phyloP scores from a whole-genome alignment of 305 asterid genomes.

The Euphrasia arctica region DNA sequence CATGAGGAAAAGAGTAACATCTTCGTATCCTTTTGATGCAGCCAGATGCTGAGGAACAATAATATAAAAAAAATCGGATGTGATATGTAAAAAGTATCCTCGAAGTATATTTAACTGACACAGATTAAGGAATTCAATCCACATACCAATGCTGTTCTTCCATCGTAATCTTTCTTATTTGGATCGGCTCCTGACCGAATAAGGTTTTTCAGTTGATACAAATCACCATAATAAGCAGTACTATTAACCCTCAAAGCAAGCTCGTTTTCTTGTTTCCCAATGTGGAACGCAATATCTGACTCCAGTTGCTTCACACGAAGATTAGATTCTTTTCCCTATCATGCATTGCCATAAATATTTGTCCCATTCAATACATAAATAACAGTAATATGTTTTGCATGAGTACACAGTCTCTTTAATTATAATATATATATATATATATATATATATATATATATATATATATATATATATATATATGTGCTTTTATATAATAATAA shows the following conservation, averaged over 20 bases:
- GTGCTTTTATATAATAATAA: too few relatives aligned
- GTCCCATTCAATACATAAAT: neutral
- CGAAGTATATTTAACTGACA: neutral
- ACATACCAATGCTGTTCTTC: slow-evolving; percentile 78
- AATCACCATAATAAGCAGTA: slow-evolving; percentile 76
- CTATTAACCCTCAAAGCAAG: slow-evolving; percentile 84
- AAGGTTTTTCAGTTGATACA: slow-evolving; percentile 67
- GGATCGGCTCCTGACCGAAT: slow-evolving; percentile 93
- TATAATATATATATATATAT: too few relatives aligned
- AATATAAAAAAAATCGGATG: neutral
- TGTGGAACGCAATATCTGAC: slow-evolving; percentile 64
- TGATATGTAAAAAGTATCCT: too few relatives aligned
- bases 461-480: too few relatives aligned
- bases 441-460: too few relatives aligned
- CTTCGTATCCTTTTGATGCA: slow-evolving; percentile 78
- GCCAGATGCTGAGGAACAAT: slow-evolving; percentile 67
- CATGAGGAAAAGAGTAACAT: slow-evolving; percentile 54
- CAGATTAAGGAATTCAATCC: neutral
- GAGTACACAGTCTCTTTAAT: too few relatives aligned
- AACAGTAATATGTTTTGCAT: too few relatives aligned
- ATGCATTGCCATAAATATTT: neutral
- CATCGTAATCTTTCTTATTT: slow-evolving; percentile 76
- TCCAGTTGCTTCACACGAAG: slow-evolving; percentile 68
- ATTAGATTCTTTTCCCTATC: slow-evolving; percentile 68
- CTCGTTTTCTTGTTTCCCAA: slow-evolving; percentile 81